Evolutionary conservation across 495 filamentous ascomycete genomes (phyloP).

Genomic region (Letharia lupina): DNA sequence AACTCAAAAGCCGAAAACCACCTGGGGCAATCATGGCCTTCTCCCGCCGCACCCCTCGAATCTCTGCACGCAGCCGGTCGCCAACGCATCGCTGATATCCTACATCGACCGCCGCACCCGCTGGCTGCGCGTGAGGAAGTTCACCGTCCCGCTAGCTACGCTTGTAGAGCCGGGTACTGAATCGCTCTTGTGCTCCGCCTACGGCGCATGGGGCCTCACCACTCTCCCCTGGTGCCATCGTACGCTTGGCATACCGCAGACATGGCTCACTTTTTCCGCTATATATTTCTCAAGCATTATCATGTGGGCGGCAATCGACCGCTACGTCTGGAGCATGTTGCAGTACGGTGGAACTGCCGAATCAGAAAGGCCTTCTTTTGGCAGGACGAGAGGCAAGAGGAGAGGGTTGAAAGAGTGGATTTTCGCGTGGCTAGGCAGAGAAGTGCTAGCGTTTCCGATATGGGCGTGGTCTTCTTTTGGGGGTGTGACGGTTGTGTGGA

Average conservation of each 20-base stretch:
- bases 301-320: conserved; percentile 68
- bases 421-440: conserved; percentile 75
- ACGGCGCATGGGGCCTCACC: conserved; percentile 71
- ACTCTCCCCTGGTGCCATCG: conserved; percentile 56
- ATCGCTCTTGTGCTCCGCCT: conserved; percentile 70
- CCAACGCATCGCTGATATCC: conserved; percentile 64
- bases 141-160: conserved; percentile 81
- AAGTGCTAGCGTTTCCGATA: conserved; percentile 73
- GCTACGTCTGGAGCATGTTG: conserved; percentile 60
- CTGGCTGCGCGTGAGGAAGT: conserved; percentile 92
- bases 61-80: conserved; percentile 81
- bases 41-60: conserved; percentile 57
- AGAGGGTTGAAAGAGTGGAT: conserved; percentile 49
- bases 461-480: conserved; percentile 81
- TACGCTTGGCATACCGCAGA: conserved; percentile 46
- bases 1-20: conserved; percentile 22
- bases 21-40: conserved; percentile 69
- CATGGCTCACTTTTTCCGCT: conserved; percentile 59
- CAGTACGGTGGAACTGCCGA: conserved; percentile 64
- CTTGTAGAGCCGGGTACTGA: conserved; percentile 93
- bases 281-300: conserved; percentile 60
- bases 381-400: conserved; percentile 17
- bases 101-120: conserved; percentile 79
- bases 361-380: conserved; percentile 38
- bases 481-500: conserved; percentile 77